Base-by-base conservation (phyloP, 2,329 filamentous ascomycete species). In the Fusarium sp. region DNA sequence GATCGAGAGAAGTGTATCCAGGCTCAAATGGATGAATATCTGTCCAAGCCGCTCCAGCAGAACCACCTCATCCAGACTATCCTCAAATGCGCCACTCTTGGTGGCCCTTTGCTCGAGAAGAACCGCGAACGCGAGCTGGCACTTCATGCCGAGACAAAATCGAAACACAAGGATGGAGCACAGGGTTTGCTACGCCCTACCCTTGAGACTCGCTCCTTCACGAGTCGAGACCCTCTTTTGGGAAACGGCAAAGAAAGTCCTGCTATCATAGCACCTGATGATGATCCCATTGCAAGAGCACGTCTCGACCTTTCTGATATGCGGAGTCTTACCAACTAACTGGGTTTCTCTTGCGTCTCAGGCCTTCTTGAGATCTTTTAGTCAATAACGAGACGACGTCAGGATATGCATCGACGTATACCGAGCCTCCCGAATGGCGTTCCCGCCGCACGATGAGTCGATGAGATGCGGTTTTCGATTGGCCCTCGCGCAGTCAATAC, bases 1-100 rank as follows among this genome's bases (percentile, higher is more conserved):
- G 96, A 99, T 76, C 89, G 96, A 48, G 96, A 99, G 78, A 97
- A 97, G 83, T 99, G 96, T 79, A 96, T 99, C 64, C 93, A 97
- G 77, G 96, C 95, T 11, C 94, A 98, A 82, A 99, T 99, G 96
- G 96, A 99, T 78, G 96, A 99, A 79, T 99, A 99, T 76, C 84
- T 99, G 40, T 97, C 95, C 19, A 99, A 99, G 78, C 95, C 95
- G 24, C 84, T 98, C 63, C 96, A 97, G 79, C 95, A 97, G 76
- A 97, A 97, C 77, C 93, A 97, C 78, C 90, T 98, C 75, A 97
- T 98, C 74, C 95, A 98, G 81, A 97, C 94, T 1, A 98, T 99
- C 62, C 87, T 98, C 68, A 97, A 97, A 78, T 98, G 95, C 77
- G 95, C 94, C 14, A 97, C 96, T 6, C 89, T 98, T 32, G 94